Conservation (phyloP, 2,329 filamentous ascomycete genomes). For the Pyrenophora graminea region DNA sequence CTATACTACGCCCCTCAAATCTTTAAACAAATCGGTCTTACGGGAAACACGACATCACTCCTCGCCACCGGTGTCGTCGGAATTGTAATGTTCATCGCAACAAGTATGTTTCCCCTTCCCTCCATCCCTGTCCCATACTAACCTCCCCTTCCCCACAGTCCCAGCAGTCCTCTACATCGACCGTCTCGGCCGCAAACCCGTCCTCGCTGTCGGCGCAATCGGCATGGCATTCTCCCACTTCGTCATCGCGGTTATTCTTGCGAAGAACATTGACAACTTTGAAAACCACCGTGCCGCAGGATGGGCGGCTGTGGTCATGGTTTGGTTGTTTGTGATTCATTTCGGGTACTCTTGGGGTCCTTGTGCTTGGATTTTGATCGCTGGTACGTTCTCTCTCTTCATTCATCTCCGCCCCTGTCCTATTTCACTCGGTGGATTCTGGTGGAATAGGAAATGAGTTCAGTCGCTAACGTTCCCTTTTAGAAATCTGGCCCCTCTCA, state of each 20-base stretch:
- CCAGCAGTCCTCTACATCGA: constrained; percentile 70
- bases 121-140: not conserved
- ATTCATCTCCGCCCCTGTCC: no score
- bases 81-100: constrained; percentile 68
- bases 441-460: no score
- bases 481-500: constrained; percentile 74
- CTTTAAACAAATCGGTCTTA: constrained; percentile 54
- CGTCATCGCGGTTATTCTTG: constrained; percentile 72
- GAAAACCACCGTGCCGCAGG: constrained; percentile 61
- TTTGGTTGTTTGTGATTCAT: constrained; percentile 75
- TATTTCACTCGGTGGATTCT: no score
- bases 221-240: constrained; percentile 73
- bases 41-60: constrained; percentile 56
- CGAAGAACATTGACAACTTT: constrained; percentile 64
- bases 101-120: not conserved
- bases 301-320: constrained; percentile 71
- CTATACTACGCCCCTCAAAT: constrained; percentile 57
- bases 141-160: constrained; percentile 34
- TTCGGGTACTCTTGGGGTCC: constrained; percentile 79
- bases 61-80: constrained; percentile 73
- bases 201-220: constrained; percentile 66
- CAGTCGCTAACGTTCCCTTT: not conserved
- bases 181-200: constrained; percentile 65
- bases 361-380: constrained; percentile 73
- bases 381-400: constrained; percentile 31